Percentiles rank a stretch among this genome's conserved stretches.
Evolutionary conservation across 1,139 yeast genomes (phyloP).

Genomic region (Magnusiomyces paraingens): DNA sequence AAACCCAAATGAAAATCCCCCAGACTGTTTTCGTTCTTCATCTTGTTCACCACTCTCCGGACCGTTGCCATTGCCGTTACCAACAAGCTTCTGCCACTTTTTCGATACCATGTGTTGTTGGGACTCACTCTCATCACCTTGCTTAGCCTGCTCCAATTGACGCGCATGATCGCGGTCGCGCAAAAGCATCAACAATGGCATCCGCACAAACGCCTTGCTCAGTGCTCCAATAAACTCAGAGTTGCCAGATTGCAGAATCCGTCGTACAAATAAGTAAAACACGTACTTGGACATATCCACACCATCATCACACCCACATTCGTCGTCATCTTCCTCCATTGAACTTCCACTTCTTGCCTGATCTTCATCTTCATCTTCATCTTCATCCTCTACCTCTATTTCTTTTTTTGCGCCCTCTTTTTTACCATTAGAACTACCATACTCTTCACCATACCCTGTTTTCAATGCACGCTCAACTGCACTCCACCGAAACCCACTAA

Average conservation of each 20-base stretch:
- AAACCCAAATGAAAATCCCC: conserved; percentile 29
- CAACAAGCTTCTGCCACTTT: conserved; percentile 8
- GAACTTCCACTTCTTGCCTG: conserved; percentile 2
- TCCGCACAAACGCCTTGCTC: conserved; percentile 2
- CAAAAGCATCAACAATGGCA: conserved; percentile 1
- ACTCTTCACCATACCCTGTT: neutral
- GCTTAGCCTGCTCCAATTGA: conserved; percentile 9
- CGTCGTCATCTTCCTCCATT: neutral
- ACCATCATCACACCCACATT: neutral
- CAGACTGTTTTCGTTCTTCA: conserved; percentile 18
- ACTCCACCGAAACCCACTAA: conserved; percentile 60
- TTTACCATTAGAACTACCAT: neutral
- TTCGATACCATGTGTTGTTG: neutral
- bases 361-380: conserved; percentile 12
- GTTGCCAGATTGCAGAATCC: conserved; percentile 8
- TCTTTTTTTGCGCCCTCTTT: neutral
- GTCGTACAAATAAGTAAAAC: conserved; percentile 4
- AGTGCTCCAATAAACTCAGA: conserved; percentile 18
- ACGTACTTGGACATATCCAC: conserved; percentile 3
- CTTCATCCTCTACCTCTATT: conserved; percentile 1
- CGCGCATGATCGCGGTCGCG: conserved; percentile 2
- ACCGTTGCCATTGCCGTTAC: conserved; percentile 10
- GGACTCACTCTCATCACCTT: conserved; percentile 10
- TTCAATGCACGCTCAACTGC: conserved; percentile 8
- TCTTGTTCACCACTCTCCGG: conserved; percentile 23